Base-by-base conservation (phyloP, 345 rosid genomes). In the Euphorbia peplus region DNA sequence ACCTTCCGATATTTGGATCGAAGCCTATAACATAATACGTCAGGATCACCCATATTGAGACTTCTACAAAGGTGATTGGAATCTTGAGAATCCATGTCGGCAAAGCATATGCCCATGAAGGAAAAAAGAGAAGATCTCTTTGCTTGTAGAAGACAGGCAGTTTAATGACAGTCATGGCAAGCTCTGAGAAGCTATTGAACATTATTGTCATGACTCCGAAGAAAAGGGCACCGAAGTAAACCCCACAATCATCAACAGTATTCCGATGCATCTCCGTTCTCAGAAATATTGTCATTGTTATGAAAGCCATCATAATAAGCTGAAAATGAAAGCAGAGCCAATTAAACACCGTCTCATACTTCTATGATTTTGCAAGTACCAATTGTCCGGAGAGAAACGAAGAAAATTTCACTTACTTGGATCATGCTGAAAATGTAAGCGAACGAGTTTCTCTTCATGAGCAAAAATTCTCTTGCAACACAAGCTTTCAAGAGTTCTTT, bases 141-240 rank as follows among this genome's bases (percentile, higher is more conserved):
- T 93, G 97, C 87, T 93, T 93, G 88, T 85, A 93, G 78, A 93
- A 93, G 73, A 93, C 89, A 1, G 96, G 93, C 64, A 90, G 88
- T 42, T 88, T 88, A 79, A 83, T 69, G 76, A 85, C 84, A 50
- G 91, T 82, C 95, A 92, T 78, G 9, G 87, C 62, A 30, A 92
- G 83, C 82, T 93, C 98, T 12, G 97, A 78, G 77, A 88, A 80
- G 18, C 96, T 93, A 48, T 90, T 88, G 75, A 87, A 92, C 87
- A 90, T 81, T 24, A 79, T 80, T 19, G 78, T 72, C 46, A 80
- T 64, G 57, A 88, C 2, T 13, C 78, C 50, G 8, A 83, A 93
- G 83, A 86, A 93, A 64, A 86, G 68, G 28, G 92, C 89, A 19
- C 97, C 93, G 73, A 86, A 67, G 71, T 83, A 90, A 58, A 88